Evolutionary conservation across 208 protist genomes (phyloP).

Genomic region (Leishmania tropica): DNA sequence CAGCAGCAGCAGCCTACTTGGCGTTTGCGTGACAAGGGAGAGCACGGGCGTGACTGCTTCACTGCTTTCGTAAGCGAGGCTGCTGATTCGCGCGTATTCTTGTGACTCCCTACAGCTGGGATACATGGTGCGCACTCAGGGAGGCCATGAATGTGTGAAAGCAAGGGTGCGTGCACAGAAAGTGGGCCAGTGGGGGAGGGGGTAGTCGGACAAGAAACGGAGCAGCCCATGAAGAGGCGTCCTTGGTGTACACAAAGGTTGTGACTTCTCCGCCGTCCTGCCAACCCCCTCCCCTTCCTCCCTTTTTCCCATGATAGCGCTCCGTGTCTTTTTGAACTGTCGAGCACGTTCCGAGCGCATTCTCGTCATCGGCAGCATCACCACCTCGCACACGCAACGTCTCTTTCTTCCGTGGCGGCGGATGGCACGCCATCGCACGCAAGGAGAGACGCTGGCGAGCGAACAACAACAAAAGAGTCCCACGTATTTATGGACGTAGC

Average conservation of each 20-base stretch:
- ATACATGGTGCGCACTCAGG: neutral
- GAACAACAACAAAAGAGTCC: neutral
- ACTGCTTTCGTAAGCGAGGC: neutral
- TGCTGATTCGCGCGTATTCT: neutral
- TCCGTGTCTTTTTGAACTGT: neutral
- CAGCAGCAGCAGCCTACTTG: neutral
- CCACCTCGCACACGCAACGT: neutral
- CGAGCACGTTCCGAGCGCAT: neutral
- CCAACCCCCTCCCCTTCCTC: neutral
- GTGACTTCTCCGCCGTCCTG: neutral
- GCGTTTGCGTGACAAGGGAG: neutral
- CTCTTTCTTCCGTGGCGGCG: neutral
- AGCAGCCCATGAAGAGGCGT: neutral
- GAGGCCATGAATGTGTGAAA: neutral
- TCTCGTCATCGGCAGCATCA: neutral
- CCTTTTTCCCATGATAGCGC: neutral
- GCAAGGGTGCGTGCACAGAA: neutral
- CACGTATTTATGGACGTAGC: neutral
- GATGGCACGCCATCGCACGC: neutral
- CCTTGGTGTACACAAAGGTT: neutral
- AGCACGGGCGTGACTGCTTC: neutral
- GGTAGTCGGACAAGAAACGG: neutral
- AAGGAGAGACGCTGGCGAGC: neutral
- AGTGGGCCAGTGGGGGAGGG: neutral
- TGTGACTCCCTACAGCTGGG: neutral